Conservation (phyloP, 352 stramenopile genomes). For the Globisporangium nagaii region DNA sequence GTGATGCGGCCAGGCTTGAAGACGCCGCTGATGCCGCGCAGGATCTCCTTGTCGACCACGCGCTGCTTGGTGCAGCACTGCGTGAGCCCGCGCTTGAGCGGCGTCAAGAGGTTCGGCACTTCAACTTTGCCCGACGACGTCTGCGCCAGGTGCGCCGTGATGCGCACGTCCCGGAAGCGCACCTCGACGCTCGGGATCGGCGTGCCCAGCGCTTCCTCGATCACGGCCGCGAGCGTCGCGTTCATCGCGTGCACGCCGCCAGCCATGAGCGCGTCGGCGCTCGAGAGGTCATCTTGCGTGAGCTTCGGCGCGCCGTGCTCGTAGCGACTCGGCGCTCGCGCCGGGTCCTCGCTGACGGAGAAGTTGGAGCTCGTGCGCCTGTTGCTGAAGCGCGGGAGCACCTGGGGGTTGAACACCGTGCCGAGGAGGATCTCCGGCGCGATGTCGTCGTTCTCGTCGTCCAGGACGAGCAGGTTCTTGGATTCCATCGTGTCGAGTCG, state of each 20-base stretch:
- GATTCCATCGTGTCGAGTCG: not conserved
- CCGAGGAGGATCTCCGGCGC: constrained; percentile 8
- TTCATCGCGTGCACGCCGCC: constrained; percentile 48
- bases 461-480: not conserved
- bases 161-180: constrained; percentile 41
- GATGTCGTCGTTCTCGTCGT: constrained; percentile 9
- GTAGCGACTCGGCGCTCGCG: constrained; percentile 1
- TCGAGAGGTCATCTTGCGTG: constrained; percentile 27
- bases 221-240: constrained; percentile 29
- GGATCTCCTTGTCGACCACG: constrained; percentile 22
- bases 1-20: constrained; percentile 18
- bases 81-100: constrained; percentile 3
- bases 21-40: constrained; percentile 16
- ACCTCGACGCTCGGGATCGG: constrained; percentile 50
- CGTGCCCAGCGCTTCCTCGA: constrained; percentile 30
- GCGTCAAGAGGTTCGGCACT: constrained; percentile 21
- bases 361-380: constrained; percentile 15
- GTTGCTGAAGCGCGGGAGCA: constrained; percentile 30
- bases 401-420: constrained; percentile 2
- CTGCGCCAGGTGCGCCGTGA: constrained; percentile 22
- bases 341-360: constrained; percentile 2
- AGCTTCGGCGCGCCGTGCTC: constrained; percentile 6
- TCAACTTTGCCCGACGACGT: constrained; percentile 2
- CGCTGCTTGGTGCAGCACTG: constrained; percentile 11
- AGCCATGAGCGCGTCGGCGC: constrained; percentile 37